Conservation (phyloP, 805 yeast species). For the Debaryomyces prosopidis region DNA sequence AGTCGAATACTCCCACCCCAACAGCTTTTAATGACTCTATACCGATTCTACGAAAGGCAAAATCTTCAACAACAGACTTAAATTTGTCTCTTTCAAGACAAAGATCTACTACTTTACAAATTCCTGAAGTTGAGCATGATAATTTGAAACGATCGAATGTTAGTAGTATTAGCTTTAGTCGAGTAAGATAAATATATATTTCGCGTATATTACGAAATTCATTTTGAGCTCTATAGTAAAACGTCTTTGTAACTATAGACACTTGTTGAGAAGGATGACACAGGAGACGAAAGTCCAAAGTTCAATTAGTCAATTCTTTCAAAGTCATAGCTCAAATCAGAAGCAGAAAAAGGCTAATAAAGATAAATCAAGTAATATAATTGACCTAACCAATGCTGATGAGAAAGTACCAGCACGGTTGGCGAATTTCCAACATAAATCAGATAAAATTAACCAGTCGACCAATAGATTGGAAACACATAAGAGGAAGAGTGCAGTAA, state of each 20-base stretch:
- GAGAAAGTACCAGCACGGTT: neutral
- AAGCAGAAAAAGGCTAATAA: neutral
- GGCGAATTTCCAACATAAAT: neutral
- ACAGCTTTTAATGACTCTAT: neutral
- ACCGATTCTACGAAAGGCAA: conserved; percentile 17
- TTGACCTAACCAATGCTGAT: conserved; percentile 3
- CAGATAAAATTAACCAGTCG: neutral
- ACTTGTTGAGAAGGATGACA: neutral
- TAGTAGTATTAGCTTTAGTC: conserved; percentile 23
- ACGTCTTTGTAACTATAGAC: too few species aligned
- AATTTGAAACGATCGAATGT: conserved; percentile 13
- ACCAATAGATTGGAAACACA: neutral
- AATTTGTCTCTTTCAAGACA: conserved; percentile 6
- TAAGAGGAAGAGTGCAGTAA: neutral
- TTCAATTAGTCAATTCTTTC: conserved; percentile 12
- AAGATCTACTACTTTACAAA: conserved; percentile 6
- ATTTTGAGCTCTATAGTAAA: too few species aligned
- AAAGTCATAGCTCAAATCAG: neutral
- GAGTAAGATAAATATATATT: conserved; percentile 15
- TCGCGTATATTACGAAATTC: conserved; percentile 1
- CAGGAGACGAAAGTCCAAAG: conserved; percentile 8
- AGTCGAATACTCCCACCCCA: neutral
- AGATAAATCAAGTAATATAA: neutral
- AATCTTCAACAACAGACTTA: conserved; percentile 11
- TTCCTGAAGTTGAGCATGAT: conserved; percentile 4